A percentile compares a stretch with the other conserved stretches of the same genome.
These are phyloP conservation scores for Mortierella claussenii DNA, from an alignment of 192 early-diverging fungal species.

Conservation along the genomic window DNA sequence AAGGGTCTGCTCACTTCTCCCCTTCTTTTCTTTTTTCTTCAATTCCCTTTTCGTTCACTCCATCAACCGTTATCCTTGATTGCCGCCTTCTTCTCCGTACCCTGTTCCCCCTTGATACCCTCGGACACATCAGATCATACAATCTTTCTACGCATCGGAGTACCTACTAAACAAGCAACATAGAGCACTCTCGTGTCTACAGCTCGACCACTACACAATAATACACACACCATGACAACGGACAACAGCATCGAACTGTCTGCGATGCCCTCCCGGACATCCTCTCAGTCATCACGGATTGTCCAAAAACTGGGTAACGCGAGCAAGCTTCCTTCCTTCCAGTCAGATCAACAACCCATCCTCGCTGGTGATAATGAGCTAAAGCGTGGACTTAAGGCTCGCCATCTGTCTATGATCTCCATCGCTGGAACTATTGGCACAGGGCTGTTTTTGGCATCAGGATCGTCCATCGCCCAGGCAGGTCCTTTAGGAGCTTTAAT, in stretches of 20 bases:
- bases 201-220: too few relatives aligned
- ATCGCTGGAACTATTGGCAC: slow-evolving; percentile 85
- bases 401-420: slow-evolving; percentile 80
- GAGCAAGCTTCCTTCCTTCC: slow-evolving; percentile 28
- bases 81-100: too few relatives aligned
- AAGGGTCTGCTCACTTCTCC: neutral
- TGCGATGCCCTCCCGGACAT: slow-evolving; percentile 12
- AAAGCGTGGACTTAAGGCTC: slow-evolving; percentile 73
- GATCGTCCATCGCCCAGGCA: slow-evolving; percentile 74
- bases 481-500: slow-evolving; percentile 85
- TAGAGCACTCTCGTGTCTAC: too few relatives aligned
- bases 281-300: slow-evolving; percentile 24
- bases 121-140: too few relatives aligned
- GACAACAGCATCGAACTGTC: slow-evolving; percentile 29
- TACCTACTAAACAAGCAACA: too few relatives aligned
- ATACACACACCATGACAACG: slow-evolving; percentile 9
- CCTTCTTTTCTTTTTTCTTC: neutral
- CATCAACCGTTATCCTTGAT: neutral
- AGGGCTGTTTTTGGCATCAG: slow-evolving; percentile 87
- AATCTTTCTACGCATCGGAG: too few relatives aligned
- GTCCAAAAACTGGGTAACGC: slow-evolving; percentile 23
- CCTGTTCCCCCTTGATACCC: too few relatives aligned
- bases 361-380: slow-evolving; percentile 46
- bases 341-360: slow-evolving; percentile 37
- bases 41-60: neutral